Percentiles rank a stretch among this genome's conserved stretches.
phyloP scores from a whole-genome alignment of 176 grass and related monocot genomes.

The Musa beccarii region DNA sequence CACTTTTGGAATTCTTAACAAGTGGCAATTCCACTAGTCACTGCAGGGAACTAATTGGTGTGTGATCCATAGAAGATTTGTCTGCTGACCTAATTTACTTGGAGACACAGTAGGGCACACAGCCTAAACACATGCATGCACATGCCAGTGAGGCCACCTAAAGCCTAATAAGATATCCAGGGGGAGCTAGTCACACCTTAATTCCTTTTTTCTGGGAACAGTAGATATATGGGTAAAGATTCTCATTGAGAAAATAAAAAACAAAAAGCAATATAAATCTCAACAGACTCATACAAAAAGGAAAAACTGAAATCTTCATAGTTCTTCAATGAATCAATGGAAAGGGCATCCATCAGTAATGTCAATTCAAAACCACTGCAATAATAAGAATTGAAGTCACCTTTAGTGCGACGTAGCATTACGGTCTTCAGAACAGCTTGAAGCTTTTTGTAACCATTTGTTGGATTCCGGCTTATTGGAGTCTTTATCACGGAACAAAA shows the following conservation, averaged over 20 bases:
- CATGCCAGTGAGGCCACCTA: too few relatives aligned
- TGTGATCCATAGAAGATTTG: too few relatives aligned
- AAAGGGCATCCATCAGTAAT: constrained; percentile 8
- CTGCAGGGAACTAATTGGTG: too few relatives aligned
- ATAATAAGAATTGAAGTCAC: constrained; percentile 26
- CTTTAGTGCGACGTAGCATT: constrained; percentile 99
- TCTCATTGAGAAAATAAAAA: neutral
- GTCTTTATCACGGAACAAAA: constrained; percentile 82
- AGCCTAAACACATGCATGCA: too few relatives aligned
- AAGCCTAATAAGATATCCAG: too few relatives aligned
- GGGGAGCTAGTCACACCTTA: too few relatives aligned
- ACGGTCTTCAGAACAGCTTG: constrained; percentile 91
- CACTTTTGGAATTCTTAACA: too few relatives aligned
- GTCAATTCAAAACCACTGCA: neutral
- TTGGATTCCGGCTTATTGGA: constrained; percentile 69
- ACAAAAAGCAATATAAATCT: neutral
- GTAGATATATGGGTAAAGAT: neutral
- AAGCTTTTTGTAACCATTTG: constrained; percentile 83
- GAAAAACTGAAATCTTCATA: neutral
- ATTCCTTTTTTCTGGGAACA: too few relatives aligned
- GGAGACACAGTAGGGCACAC: too few relatives aligned
- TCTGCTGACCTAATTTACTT: too few relatives aligned
- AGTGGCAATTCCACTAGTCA: too few relatives aligned
- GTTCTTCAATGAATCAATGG: neutral
- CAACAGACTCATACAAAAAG: neutral